Evolutionary conservation across 495 filamentous ascomycete species (phyloP), one percentile per base, ranked within the genome.

Genomic region (Usnea hakonensis): DNA sequence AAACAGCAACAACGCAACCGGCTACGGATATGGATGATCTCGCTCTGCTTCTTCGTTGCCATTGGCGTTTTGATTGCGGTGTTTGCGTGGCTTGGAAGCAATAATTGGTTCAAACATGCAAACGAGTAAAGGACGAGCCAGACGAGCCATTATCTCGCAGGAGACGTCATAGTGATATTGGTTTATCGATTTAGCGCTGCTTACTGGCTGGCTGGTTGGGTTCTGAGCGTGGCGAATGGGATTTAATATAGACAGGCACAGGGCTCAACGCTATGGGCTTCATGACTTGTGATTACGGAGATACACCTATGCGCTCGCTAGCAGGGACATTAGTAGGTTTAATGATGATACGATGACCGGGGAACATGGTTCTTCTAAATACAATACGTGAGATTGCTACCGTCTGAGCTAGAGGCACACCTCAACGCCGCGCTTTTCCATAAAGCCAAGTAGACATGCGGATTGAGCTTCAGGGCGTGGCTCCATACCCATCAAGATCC

Each of bases 1-100:
- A 40, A 57, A 55, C 75, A 78, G 65, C 65, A 65, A 19, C 53
- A 61, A 23, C 69, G 74, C 38, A 72, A 66, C 52, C 66, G 68
- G 33, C 70, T 61, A 37, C 70, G 77, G 21, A 74, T 77, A 54
- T 74, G 71, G 69, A 52, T 72, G 58, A 75, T 76, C 64, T 77
- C 72, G 67, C 59, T 79, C 14, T 58, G 60, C 48, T 73, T 79
- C 58, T 38, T 70, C 23, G 62, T 61, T 6, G 41, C 75, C 32
- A 70, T 78, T n/a, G 73, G 70, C 9, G 74, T 71, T 9, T 40
- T 76, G 11, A 67, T 77, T 16, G 63, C 71, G 5, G 60, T 71
- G 33, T 63, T 74, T 58, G 62, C 62, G 3, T 67, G 62, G 62
- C 30, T 67, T 36, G 65, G 58, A 35, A 32, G 57, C 30, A 58